Evolutionary conservation across 495 filamentous ascomycete genomes (phyloP).

Genomic region (Monascus purpureus): DNA sequence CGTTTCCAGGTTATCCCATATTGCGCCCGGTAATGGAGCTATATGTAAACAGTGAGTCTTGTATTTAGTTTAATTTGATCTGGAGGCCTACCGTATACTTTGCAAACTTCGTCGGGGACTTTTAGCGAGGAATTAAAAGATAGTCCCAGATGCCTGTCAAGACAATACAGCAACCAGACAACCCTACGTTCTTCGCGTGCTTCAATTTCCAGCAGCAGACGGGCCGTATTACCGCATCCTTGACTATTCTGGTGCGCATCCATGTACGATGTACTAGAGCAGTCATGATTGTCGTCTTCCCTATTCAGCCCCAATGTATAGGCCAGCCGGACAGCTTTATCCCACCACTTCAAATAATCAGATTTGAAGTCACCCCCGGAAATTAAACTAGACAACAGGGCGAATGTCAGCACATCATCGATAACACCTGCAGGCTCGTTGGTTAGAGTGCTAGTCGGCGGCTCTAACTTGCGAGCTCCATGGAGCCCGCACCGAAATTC

Average conservation of each 20-base stretch:
- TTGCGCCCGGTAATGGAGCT: constrained; percentile 15
- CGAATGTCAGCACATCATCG: constrained; percentile 14
- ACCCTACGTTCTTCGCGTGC: constrained; percentile 34
- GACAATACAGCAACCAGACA: constrained; percentile 38
- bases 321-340: constrained; percentile 14
- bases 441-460: constrained; percentile 1
- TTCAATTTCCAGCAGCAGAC: too few species aligned
- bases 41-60: too few species aligned
- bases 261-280: too few species aligned
- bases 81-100: constrained; percentile 18
- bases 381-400: constrained; percentile 14
- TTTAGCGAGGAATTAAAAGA: constrained; percentile 34
- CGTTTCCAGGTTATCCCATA: constrained; percentile 20
- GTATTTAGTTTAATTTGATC: too few species aligned
- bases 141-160: constrained; percentile 35
- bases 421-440: constrained; percentile 4
- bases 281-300: constrained; percentile 11
- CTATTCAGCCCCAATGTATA: constrained; percentile 14
- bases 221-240: too few species aligned
- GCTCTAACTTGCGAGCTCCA: too few species aligned
- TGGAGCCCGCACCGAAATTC: too few species aligned
- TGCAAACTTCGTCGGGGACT: constrained; percentile 32
- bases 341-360: constrained; percentile 19
- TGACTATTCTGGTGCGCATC: too few species aligned
- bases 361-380: constrained; percentile 20